These are phyloP conservation scores for Tausonia pullulans DNA, from an alignment of 1,284 basidiomycete species.

Conservation along the genomic window DNA sequence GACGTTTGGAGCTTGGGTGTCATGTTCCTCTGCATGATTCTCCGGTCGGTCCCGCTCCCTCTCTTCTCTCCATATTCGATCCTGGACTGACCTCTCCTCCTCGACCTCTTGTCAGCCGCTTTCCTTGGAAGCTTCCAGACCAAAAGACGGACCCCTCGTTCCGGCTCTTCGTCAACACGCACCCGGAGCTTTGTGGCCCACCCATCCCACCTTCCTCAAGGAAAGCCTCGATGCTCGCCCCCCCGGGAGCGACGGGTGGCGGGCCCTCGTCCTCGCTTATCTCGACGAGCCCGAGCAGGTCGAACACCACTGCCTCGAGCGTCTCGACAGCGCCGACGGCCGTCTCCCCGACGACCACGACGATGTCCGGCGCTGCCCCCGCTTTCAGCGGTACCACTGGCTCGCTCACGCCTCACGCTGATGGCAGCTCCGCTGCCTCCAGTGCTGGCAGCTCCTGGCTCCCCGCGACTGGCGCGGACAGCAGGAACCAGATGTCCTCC, in stretches of 20 bases:
- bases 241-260: not conserved
- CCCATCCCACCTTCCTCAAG: slow-evolving; percentile 12
- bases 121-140: slow-evolving; percentile 99
- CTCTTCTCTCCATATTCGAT: not conserved
- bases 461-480: not conserved
- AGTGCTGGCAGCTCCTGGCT: slow-evolving; percentile 4
- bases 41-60: slow-evolving; percentile 31
- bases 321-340: slow-evolving; percentile 14
- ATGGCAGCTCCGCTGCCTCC: not conserved
- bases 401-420: not conserved
- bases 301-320: slow-evolving; percentile 23
- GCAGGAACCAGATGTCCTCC: not conserved
- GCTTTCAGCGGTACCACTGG: too few species aligned
- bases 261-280: slow-evolving; percentile 17
- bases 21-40: slow-evolving; percentile 98
- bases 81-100: not conserved
- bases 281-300: slow-evolving; percentile 10
- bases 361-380: not conserved
- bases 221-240: not conserved
- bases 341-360: slow-evolving; percentile 4
- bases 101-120: slow-evolving; percentile 48
- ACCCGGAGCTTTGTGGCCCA: slow-evolving; percentile 63
- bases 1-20: slow-evolving; percentile 98
- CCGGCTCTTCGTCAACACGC: slow-evolving; percentile 72
- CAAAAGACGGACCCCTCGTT: slow-evolving; percentile 67